These are phyloP conservation scores for Physaria fendleri DNA, from an alignment of 345 rosid species.

Conservation along the genomic window DNA sequence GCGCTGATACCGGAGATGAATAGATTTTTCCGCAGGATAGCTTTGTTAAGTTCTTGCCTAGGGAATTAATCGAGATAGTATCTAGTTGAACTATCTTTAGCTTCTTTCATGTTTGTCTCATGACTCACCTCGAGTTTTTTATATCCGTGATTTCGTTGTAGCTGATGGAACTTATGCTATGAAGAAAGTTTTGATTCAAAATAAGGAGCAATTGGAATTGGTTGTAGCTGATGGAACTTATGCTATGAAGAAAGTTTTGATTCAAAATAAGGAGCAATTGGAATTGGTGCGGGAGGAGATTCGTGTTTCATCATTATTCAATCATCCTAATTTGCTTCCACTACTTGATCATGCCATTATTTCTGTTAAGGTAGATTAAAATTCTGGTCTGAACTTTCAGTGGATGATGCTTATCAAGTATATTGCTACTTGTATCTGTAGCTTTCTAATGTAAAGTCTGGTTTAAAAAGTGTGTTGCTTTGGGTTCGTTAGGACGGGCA, in stretches of 20 bases:
- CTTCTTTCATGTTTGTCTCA: neutral
- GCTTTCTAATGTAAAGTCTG: neutral
- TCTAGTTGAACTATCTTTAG: neutral
- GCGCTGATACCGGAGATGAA: neutral
- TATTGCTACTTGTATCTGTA: neutral
- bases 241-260: conserved; percentile 95
- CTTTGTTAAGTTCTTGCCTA: neutral
- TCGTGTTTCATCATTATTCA: conserved; percentile 80
- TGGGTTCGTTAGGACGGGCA: conserved; percentile 49
- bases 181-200: conserved; percentile 97
- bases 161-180: conserved; percentile 91
- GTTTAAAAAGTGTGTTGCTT: conserved; percentile 14
- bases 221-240: conserved; percentile 79
- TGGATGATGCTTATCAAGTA: neutral
- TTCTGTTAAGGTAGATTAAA: conserved; percentile 64
- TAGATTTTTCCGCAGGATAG: neutral
- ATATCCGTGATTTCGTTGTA: conserved; percentile 26
- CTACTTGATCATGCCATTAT: conserved; percentile 95
- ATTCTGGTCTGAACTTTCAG: neutral
- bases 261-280: conserved; percentile 81
- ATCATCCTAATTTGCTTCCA: conserved; percentile 84
- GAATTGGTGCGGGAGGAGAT: conserved; percentile 92
- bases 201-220: conserved; percentile 70
- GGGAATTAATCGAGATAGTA: neutral
- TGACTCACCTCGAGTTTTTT: neutral